Percentiles rank a stretch among this genome's conserved stretches.
Conservation (phyloP, 164 flowering plant species). For the Annona cherimola region DNA sequence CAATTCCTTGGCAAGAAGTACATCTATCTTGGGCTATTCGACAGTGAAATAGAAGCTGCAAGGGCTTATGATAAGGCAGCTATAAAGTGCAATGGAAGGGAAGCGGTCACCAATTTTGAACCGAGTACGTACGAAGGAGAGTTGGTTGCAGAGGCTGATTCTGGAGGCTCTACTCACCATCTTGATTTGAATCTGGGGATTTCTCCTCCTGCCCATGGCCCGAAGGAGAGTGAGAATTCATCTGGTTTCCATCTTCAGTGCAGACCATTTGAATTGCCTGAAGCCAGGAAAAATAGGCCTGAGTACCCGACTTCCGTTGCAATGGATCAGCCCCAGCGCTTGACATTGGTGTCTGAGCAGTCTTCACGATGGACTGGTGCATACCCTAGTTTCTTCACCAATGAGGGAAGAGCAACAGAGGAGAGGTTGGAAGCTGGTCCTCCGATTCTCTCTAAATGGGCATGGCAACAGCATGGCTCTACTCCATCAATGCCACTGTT, state of each 20-base stretch:
- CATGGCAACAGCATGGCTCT: slow-evolving; percentile 37
- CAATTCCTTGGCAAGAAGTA: slow-evolving; percentile 91
- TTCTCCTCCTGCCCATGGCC: slow-evolving; percentile 32
- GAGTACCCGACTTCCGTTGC: slow-evolving; percentile 23
- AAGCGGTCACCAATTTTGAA: slow-evolving; percentile 91
- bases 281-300: slow-evolving; percentile 30
- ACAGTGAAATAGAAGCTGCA: slow-evolving; percentile 95
- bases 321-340: slow-evolving; percentile 22
- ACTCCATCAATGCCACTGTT: slow-evolving; percentile 29
- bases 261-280: slow-evolving; percentile 25
- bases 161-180: slow-evolving; percentile 38
- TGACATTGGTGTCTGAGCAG: slow-evolving; percentile 27
- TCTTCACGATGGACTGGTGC: slow-evolving; percentile 30
- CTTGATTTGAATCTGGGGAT: slow-evolving; percentile 69
- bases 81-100: slow-evolving; percentile 81
- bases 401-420: slow-evolving; percentile 35
- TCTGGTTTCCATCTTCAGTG: slow-evolving; percentile 22
- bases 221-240: slow-evolving; percentile 17
- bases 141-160: slow-evolving; percentile 30
- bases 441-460: slow-evolving; percentile 30
- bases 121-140: slow-evolving; percentile 63
- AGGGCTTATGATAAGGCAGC: slow-evolving; percentile 99
- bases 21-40: slow-evolving; percentile 94
- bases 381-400: slow-evolving; percentile 39
- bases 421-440: slow-evolving; percentile 23